These are phyloP conservation scores for Pedinophyceae sp. DNA, from an alignment of 139 green algal species.

Conservation along the genomic window DNA sequence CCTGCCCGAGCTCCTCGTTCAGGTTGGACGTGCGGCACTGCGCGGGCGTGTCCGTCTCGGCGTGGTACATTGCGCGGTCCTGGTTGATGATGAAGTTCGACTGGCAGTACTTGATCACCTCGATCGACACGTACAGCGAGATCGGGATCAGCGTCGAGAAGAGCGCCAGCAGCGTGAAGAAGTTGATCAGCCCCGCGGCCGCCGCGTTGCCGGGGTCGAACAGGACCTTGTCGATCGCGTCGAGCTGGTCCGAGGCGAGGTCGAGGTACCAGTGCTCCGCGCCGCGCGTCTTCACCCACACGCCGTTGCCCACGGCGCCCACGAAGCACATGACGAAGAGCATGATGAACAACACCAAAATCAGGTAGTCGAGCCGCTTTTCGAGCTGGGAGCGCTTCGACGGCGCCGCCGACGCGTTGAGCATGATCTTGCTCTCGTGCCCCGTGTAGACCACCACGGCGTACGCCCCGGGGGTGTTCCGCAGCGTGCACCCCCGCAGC, in stretches of 20 bases:
- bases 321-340: constrained; percentile 46
- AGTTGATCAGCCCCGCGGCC: constrained; percentile 31
- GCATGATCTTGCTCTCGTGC: constrained; percentile 56
- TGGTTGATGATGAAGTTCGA: constrained; percentile 17
- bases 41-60: constrained; percentile 18
- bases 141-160: constrained; percentile 26
- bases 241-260: neutral
- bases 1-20: constrained; percentile 32
- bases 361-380: constrained; percentile 45
- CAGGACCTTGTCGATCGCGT: constrained; percentile 6
- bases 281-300: constrained; percentile 21
- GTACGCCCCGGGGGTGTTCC: constrained; percentile 19
- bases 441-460: constrained; percentile 38
- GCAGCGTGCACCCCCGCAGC: constrained; percentile 24
- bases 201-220: constrained; percentile 23
- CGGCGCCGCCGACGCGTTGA: constrained; percentile 41
- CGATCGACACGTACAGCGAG: constrained; percentile 11
- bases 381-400: constrained; percentile 53
- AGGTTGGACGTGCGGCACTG: constrained; percentile 24
- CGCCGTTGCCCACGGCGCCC: constrained; percentile 24
- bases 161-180: constrained; percentile 58
- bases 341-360: constrained; percentile 54
- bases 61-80: constrained; percentile 22
- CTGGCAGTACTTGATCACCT: constrained; percentile 9
- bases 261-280: constrained; percentile 35